phyloP scores from a whole-genome alignment of 1,139 yeast genomes.

The Suhomyces wounanorum region DNA sequence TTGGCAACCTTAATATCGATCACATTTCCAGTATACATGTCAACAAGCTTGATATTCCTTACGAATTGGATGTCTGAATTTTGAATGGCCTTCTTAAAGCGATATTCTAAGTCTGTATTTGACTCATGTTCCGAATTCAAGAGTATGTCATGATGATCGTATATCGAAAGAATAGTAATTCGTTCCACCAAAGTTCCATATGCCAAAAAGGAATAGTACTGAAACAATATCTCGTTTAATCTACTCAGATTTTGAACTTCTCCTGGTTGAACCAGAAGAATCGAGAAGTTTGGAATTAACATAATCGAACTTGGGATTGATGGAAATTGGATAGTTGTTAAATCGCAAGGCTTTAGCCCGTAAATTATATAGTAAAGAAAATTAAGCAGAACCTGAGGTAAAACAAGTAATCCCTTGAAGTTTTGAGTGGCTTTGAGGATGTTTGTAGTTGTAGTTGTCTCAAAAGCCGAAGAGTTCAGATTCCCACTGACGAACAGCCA shows the following conservation, averaged over 20 bases:
- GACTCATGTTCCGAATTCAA: background rate
- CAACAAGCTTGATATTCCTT: background rate
- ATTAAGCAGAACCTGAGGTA: background rate
- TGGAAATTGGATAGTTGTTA: background rate
- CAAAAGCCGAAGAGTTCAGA: background rate
- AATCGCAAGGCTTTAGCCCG: constrained; percentile 1
- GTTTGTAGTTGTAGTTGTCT: background rate
- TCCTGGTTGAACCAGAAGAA: background rate
- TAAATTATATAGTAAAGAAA: background rate
- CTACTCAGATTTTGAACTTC: background rate
- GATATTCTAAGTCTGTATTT: background rate
- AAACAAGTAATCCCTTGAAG: background rate
- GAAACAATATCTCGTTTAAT: background rate
- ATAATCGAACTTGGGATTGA: constrained; percentile 5
- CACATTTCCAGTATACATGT: background rate
- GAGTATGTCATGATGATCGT: background rate
- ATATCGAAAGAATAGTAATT: background rate
- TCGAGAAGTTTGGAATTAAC: constrained; percentile 1
- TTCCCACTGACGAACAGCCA: background rate
- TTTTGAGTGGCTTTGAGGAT: background rate
- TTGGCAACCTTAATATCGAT: background rate
- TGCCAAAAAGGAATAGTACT: background rate
- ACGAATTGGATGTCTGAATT: background rate
- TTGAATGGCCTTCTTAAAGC: background rate
- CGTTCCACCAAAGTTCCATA: background rate